Conservation (phyloP, 192 early-diverging fungal genomes). For the Linnemannia hyalina region DNA sequence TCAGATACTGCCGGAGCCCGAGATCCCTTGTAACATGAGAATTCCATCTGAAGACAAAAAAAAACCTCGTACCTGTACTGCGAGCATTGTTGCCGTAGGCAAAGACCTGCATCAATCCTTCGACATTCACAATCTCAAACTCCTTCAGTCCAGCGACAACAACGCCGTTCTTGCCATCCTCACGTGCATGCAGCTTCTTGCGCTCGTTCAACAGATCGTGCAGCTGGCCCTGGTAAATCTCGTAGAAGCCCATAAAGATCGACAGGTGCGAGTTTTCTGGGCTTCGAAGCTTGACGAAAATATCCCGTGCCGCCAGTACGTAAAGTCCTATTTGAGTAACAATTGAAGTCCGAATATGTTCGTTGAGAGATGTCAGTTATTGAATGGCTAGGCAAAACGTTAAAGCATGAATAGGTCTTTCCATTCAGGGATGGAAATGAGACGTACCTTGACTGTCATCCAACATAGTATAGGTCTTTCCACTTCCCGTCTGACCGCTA, state of each 20-base stretch:
- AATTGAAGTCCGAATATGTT: not conserved
- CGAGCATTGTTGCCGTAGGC: slow-evolving; percentile 90
- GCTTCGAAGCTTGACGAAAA: slow-evolving; percentile 81
- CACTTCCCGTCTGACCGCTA: slow-evolving; percentile 91
- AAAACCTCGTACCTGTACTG: slow-evolving; percentile 82
- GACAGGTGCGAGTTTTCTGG: slow-evolving; percentile 81
- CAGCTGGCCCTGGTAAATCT: slow-evolving; percentile 97
- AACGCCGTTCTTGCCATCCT: slow-evolving; percentile 96
- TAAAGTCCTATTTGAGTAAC: slow-evolving; percentile 68
- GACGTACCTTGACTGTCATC: slow-evolving; percentile 78
- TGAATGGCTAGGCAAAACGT: not conserved
- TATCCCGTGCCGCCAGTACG: slow-evolving; percentile 91
- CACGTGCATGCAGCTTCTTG: slow-evolving; percentile 93
- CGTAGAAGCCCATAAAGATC: slow-evolving; percentile 93
- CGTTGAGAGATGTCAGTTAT: not conserved
- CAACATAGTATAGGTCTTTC: slow-evolving; percentile 98
- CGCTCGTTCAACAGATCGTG: slow-evolving; percentile 94
- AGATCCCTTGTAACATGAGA: not conserved
- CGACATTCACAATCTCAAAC: slow-evolving; percentile 87
- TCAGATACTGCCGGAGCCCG: not conserved
- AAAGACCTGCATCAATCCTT: slow-evolving; percentile 92
- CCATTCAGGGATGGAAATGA: not conserved
- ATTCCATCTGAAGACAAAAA: not conserved
- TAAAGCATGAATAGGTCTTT: not conserved
- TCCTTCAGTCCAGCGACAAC: slow-evolving; percentile 92